Evolutionary conservation across 495 filamentous ascomycete genomes (phyloP), one percentile per base, ranked within the genome.

Genomic region (Aspergillus hancockii): DNA sequence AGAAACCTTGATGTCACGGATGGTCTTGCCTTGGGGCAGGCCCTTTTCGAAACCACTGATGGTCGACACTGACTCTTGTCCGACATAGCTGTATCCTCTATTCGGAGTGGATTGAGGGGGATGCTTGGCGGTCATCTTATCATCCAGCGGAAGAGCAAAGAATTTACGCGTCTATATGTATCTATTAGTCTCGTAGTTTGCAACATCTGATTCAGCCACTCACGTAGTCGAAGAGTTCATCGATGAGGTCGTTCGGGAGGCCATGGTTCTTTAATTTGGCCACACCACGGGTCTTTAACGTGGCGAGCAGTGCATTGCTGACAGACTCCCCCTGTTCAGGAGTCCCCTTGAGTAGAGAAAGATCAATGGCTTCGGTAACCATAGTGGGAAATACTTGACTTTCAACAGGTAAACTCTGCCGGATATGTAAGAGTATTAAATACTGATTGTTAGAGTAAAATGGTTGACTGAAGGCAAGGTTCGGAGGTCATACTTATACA

Each of bases 1-100:
- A 5, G n/a, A 31, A 60, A 68, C 69, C 53, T 72, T 72, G 32
- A 70, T 67, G 38, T 72, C 67, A 4, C 65, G 61, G 5, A 72
- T 55, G 12, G 57, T 55, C 18, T 67, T 61, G 0, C 61, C 66
- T 45, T 67, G 68, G 0, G 61, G 25, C 10, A 64, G 38, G 1
- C 71, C 66, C 16, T 75, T 75, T 22, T 81, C 77, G 14, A 75
- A 74, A 28, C 81, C 81, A 54, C 81, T 77, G 28, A 81, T 80
- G 54, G 82, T 81, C 0, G 75, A 80, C 22, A 88, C 76, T 45
- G 85, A 85, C 63, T 88, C 85, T 19, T 81, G 69, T 28, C 71
- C 71, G 14, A 74, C 61, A 28, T 57, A 67, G 49, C 65, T 65
- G 63, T 87, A 89, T 40, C 86, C 85, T 32, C 85, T 77, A 60